These are phyloP conservation scores for Cutaneotrichosporon mucoides DNA, from an alignment of 1,284 basidiomycete genomes.

Conservation along the genomic window DNA sequence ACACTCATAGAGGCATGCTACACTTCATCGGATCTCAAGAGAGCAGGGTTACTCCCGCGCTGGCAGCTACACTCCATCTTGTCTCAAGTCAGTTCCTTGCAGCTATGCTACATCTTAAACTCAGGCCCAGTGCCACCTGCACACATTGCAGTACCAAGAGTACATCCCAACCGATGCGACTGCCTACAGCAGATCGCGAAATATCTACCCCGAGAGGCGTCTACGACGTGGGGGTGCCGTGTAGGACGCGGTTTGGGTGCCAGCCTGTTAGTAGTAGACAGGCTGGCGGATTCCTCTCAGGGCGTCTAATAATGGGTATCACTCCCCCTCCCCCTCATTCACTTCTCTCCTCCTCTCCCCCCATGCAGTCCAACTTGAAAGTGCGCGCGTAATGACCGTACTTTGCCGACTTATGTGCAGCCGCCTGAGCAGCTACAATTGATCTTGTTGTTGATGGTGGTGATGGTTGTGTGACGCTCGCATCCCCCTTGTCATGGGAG, in stretches of 20 bases:
- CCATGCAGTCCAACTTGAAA: not conserved
- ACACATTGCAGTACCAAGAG: not conserved
- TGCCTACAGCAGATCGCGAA: not conserved
- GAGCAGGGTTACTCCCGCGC: too few species aligned
- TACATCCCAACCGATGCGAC: constrained; percentile 7
- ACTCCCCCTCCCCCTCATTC: not conserved
- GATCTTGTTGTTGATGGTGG: not conserved
- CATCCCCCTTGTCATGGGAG: constrained; percentile 3
- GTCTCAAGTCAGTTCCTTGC: too few species aligned
- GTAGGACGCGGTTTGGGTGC: constrained; percentile 6
- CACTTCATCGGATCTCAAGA: too few species aligned
- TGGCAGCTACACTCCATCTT: too few species aligned
- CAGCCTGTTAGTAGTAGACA: not conserved
- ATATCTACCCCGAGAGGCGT: constrained; percentile 5
- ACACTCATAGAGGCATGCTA: not conserved
- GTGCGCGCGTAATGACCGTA: not conserved
- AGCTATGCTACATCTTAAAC: too few species aligned
- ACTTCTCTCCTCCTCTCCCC: not conserved
- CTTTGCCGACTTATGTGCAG: not conserved
- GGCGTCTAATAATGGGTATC: constrained; percentile 7
- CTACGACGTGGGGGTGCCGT: constrained; percentile 7
- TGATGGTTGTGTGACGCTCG: not conserved
- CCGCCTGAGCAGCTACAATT: not conserved
- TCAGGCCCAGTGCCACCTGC: not conserved
- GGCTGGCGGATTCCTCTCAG: constrained; percentile 1